Conservation (phyloP, 2,329 filamentous ascomycete species). For the Cordyceps cateniannulata region DNA sequence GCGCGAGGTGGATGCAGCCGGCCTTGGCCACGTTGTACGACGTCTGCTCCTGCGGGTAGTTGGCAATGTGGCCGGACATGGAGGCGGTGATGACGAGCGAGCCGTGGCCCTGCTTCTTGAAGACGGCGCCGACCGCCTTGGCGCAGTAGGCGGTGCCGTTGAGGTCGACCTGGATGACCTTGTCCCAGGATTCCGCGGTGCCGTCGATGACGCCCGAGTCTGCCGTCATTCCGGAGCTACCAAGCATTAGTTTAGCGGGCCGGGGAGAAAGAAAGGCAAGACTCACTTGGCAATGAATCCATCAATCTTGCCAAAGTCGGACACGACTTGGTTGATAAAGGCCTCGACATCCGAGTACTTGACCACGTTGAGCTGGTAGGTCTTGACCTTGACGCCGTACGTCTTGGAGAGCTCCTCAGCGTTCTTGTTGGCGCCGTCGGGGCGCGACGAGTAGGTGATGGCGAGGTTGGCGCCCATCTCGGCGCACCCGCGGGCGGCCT, state of each 20-base stretch:
- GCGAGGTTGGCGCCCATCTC: constrained; percentile 66
- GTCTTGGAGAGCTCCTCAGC: constrained; percentile 56
- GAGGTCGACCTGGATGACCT: constrained; percentile 57
- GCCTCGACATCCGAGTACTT: constrained; percentile 45
- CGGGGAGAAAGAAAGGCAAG: neutral
- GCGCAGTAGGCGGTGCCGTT: constrained; percentile 65
- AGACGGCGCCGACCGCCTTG: constrained; percentile 56
- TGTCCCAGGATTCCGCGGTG: constrained; percentile 58
- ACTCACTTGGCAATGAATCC: constrained; percentile 68
- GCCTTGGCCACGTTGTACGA: constrained; percentile 62
- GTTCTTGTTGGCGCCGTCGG: constrained; percentile 60
- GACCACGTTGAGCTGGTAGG: constrained; percentile 53
- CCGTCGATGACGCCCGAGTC: constrained; percentile 63
- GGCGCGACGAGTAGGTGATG: constrained; percentile 66
- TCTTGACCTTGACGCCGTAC: constrained; percentile 61
- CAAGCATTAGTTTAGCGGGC: neutral
- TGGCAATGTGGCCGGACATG: constrained; percentile 66
- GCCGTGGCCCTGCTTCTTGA: constrained; percentile 55
- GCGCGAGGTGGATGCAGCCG: constrained; percentile 42
- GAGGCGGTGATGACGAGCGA: constrained; percentile 64
- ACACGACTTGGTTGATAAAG: constrained; percentile 56
- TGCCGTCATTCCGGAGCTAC: constrained; percentile 59
- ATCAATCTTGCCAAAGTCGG: constrained; percentile 68
- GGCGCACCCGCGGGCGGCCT: constrained; percentile 61
- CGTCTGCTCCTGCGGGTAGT: constrained; percentile 62